These are phyloP conservation scores for Dactylellina cionopaga DNA, from an alignment of 2,329 filamentous ascomycete species.

Conservation along the genomic window DNA sequence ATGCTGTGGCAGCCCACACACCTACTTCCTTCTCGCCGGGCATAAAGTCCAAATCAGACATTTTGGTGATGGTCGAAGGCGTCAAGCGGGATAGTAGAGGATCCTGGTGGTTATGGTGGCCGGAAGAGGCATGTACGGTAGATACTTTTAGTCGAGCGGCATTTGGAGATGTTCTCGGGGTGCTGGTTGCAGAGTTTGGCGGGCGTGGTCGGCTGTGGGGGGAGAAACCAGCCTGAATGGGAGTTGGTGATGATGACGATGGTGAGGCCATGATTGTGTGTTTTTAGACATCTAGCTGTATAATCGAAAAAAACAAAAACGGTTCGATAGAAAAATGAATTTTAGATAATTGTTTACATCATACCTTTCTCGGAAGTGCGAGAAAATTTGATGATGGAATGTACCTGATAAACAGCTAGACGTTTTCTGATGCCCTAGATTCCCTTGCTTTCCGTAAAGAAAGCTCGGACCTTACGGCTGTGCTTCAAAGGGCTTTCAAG, in stretches of 20 bases:
- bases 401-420: too few relatives aligned
- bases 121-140: constrained; percentile 15
- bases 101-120: constrained; percentile 47
- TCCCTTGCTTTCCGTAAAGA: too few relatives aligned
- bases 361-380: too few relatives aligned
- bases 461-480: too few relatives aligned
- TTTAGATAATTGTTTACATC: too few relatives aligned
- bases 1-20: constrained; percentile 74
- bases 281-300: background rate
- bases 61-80: constrained; percentile 54
- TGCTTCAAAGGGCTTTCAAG: background rate
- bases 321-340: background rate
- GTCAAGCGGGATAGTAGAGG: constrained; percentile 55
- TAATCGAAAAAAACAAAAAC: background rate
- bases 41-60: constrained; percentile 55
- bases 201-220: background rate
- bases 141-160: constrained; percentile 47
- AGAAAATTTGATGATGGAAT: too few relatives aligned
- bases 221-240: constrained; percentile 29
- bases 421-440: too few relatives aligned
- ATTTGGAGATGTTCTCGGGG: constrained; percentile 52
- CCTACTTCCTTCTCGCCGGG: constrained; percentile 75
- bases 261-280: constrained; percentile 11
- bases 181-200: background rate
- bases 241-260: constrained; percentile 7